Percentiles rank a stretch among this genome's conserved stretches.
These are phyloP conservation scores for Apiospora aurea DNA, from an alignment of 2,329 filamentous ascomycete genomes.

Conservation along the genomic window DNA sequence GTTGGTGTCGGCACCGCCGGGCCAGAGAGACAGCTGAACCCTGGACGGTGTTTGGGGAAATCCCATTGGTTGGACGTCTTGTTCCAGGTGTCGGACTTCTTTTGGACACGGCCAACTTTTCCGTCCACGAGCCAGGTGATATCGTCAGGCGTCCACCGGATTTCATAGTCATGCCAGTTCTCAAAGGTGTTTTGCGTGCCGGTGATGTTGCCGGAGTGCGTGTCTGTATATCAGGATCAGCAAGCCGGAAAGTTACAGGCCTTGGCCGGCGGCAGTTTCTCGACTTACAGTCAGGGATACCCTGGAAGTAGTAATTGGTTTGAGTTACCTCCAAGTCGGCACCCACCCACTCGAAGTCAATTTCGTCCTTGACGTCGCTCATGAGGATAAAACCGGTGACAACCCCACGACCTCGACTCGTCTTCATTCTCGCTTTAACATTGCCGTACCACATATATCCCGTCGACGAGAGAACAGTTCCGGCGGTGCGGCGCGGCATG, in stretches of 20 bases:
- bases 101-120: conserved; percentile 73
- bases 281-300: conserved; percentile 83
- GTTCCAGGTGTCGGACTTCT: conserved; percentile 87
- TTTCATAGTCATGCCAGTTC: conserved; percentile 88
- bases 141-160: conserved; percentile 88
- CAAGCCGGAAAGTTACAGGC: conserved; percentile 30
- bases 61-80: conserved; percentile 79
- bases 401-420: conserved; percentile 83
- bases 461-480: conserved; percentile 84
- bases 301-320: conserved; percentile 98
- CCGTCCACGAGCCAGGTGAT: conserved; percentile 91
- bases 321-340: conserved; percentile 79
- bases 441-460: conserved; percentile 98
- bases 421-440: conserved; percentile 84
- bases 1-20: conserved; percentile 82
- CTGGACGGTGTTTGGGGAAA: conserved; percentile 92
- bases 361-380: conserved; percentile 96
- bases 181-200: conserved; percentile 71
- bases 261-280: not conserved
- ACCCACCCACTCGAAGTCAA: conserved; percentile 96
- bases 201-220: conserved; percentile 76
- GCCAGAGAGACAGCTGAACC: conserved; percentile 95
- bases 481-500: conserved; percentile 85
- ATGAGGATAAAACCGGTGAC: conserved; percentile 97
- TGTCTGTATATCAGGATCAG: conserved; percentile 58